These are phyloP conservation scores for Fagus crenata DNA, from an alignment of 306 rosid genomes.

Conservation along the genomic window DNA sequence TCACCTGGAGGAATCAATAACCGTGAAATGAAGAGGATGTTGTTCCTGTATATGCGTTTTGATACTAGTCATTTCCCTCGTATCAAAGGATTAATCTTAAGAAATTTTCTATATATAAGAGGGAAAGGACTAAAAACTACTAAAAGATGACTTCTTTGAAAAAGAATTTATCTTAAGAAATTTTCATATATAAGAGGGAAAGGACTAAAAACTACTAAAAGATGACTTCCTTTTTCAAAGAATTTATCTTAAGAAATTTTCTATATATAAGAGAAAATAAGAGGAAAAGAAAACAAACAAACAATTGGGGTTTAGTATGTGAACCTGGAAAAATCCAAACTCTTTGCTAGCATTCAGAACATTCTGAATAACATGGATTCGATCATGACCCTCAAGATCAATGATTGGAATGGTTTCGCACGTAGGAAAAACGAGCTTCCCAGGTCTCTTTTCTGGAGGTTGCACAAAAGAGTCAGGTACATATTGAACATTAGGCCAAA, in stretches of 20 bases:
- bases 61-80: not conserved
- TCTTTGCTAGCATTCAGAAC: conserved; percentile 52
- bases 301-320: not conserved
- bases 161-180: not conserved
- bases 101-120: not conserved
- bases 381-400: conserved; percentile 43
- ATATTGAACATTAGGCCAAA: conserved; percentile 41
- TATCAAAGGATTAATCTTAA: not conserved
- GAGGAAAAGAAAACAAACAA: not conserved
- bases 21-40: too few relatives aligned
- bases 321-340: conserved; percentile 71
- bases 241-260: not conserved
- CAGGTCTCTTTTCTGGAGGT: conserved; percentile 45
- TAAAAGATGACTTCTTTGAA: not conserved
- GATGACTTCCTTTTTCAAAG: not conserved
- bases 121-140: not conserved
- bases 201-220: not conserved
- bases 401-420: conserved; percentile 48
- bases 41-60: too few relatives aligned
- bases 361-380: conserved; percentile 26
- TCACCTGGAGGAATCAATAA: too few relatives aligned
- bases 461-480: conserved; percentile 47
- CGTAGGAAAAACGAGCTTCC: conserved; percentile 12
- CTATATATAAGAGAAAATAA: not conserved
- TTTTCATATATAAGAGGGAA: not conserved